Base-by-base conservation (phyloP, 192 early-diverging fungal genomes). In the Coemansia reversa region DNA sequence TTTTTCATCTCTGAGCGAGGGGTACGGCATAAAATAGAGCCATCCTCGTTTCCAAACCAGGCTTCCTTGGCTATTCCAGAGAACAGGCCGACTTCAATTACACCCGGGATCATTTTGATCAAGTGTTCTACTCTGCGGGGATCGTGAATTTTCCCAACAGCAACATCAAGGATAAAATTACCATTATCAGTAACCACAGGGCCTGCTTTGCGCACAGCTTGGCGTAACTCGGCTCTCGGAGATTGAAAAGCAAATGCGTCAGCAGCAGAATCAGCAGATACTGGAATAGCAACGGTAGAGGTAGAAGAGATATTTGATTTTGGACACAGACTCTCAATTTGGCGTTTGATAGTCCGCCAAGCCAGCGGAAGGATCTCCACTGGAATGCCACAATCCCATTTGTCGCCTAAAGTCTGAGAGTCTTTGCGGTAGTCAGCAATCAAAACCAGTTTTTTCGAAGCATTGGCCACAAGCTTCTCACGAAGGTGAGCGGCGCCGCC, bases 141-240 rank as follows among this genome's bases (percentile, higher is more conserved):
- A 30, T 88, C 82, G 11, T 81, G 63, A 65, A 96, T 94, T 12
- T 80, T 71, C 25, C 91, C 90, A 74, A 97, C 90, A 32, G 88
- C 75, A 4, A 88, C 91, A 80, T 98, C 94, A 39, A 98, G 81
- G 25, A 96, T 80, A 79, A 95, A 91, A 81, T 94, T 96, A 9
- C 94, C 93, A 63, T 94, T 94, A 69, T 97, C 95, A 11, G 93
- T 96, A 1, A 96, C 90, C 25, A 94, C 91, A 2, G 95, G 95
- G 5, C 95, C 95, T 0, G 95, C 95, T 74, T 97, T 97, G 25
- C 42, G 82, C 53, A 85, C 84, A 2, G 89, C 93, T 91, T 93
- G 93, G 27, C 95, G 86, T 28, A 98, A 70, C n/a, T 63, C 79
- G 4, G 89, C 85, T 0, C 73, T 84, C 8, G 82, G 83, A 20